These are phyloP conservation scores for Colletotrichum spaethianum DNA, from an alignment of 2,329 filamentous ascomycete species.

Conservation along the genomic window DNA sequence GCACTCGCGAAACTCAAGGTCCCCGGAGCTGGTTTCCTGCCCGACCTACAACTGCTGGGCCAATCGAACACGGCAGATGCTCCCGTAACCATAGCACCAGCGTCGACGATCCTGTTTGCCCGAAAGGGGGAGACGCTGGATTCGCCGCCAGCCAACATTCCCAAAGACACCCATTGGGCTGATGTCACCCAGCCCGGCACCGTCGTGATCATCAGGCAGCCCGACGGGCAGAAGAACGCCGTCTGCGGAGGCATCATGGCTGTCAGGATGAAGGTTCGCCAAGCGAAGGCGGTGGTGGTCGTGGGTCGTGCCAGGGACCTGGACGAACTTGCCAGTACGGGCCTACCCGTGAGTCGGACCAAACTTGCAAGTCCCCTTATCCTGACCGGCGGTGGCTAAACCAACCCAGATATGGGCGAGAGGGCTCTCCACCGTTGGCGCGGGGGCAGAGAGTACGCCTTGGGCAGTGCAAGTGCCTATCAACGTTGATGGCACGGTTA, in stretches of 20 bases:
- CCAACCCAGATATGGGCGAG: slow-evolving; percentile 66
- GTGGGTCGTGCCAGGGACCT: slow-evolving; percentile 79
- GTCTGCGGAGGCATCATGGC: slow-evolving; percentile 85
- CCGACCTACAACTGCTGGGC: slow-evolving; percentile 64
- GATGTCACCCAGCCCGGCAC: slow-evolving; percentile 73
- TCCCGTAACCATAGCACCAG: slow-evolving; percentile 62
- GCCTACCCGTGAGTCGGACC: slow-evolving; percentile 66
- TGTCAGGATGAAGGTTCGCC: slow-evolving; percentile 74
- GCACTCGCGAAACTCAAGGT: slow-evolving; percentile 79
- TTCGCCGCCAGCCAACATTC: slow-evolving; percentile 63
- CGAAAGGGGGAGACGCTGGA: slow-evolving; percentile 64
- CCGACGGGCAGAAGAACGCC: slow-evolving; percentile 75
- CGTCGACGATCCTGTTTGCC: slow-evolving; percentile 75
- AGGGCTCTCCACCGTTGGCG: slow-evolving; percentile 70
- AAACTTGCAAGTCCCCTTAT: not conserved
- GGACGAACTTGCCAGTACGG: slow-evolving; percentile 67
- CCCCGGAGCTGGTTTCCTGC: slow-evolving; percentile 75
- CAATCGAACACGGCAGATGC: slow-evolving; percentile 45
- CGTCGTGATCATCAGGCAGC: slow-evolving; percentile 78
- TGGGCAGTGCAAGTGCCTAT: slow-evolving; percentile 66
- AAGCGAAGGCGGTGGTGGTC: slow-evolving; percentile 74
- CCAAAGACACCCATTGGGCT: slow-evolving; percentile 75
- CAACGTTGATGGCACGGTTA: slow-evolving; percentile 57
- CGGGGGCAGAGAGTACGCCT: slow-evolving; percentile 68
- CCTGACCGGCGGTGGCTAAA: slow-evolving; percentile 25